Base-by-base conservation (phyloP, 2,329 filamentous ascomycete species). In the Talaromyces sp. region DNA sequence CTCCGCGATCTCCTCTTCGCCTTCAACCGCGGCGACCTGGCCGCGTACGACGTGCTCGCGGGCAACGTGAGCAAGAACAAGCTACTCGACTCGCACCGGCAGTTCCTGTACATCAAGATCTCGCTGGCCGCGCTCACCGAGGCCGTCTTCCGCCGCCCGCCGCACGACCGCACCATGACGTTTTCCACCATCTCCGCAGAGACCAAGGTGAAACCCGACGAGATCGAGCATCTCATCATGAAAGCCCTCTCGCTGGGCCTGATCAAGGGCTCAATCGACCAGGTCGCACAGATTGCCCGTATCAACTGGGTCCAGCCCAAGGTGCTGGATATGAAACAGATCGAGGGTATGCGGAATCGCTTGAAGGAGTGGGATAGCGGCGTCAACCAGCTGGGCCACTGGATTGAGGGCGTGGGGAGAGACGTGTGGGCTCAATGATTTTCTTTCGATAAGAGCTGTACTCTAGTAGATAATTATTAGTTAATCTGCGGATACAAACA, bases 271-370 rank as follows among this genome's bases (percentile, higher is more conserved):
- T 95, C 90, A 60, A 98, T 99, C 69, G 95, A 99, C 75, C 93
- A 99, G 79, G 95, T 99, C 32, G 91, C 91, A 54, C 89, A 93
- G 77, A 87, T 98, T 67, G 95, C 95, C 50, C 87, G 93, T 73
- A 97, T 99, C 77, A 93, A 93, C 70, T 99, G 95, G 95, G 95
- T 99, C 62, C 95, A 99, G 80, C 95, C 95, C 24, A 98, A 98
- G 84, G 93, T 99, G 32, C 80, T 99, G 67, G 95, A 98, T 75
- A 91, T 93, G 86, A 87, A 86, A 77, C 95, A 98, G 81, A 96
- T 99, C 69, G 90, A 89, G 70, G 90, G 88, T 70, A 97, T 99
- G 93, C 86, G 91, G 70, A 83, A 86, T 71, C 83, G 95, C 68
- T 78, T 99, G 71, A 88, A 89, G 73, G 93, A 99, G 70, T 99